phyloP scores from a whole-genome alignment of 2,329 filamentous ascomycete species.

The Graphiopsis chlorocephala region DNA sequence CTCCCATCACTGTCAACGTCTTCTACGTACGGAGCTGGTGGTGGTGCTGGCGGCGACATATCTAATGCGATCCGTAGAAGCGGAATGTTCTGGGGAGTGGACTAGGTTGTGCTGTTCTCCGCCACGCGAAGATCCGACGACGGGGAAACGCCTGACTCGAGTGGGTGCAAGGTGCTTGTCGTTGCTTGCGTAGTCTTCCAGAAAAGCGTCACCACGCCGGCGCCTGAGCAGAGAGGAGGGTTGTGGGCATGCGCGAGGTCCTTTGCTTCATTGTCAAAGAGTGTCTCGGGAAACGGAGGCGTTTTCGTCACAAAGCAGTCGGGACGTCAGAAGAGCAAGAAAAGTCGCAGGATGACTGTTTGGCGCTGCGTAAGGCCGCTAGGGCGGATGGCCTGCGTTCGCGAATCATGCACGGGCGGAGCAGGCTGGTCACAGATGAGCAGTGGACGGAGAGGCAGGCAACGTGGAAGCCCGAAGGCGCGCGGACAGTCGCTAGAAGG shows the following conservation, averaged over 20 bases:
- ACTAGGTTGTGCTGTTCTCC: neutral
- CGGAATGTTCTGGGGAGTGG: neutral
- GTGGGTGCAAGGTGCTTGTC: neutral
- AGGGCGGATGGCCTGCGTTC: slow-evolving; percentile 18
- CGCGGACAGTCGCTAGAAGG: neutral
- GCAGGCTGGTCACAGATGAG: slow-evolving; percentile 1
- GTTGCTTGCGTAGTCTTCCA: neutral
- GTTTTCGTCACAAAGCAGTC: slow-evolving; percentile 20
- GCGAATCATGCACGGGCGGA: slow-evolving; percentile 24
- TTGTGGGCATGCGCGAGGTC: slow-evolving; percentile 9
- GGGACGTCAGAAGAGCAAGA: slow-evolving; percentile 14
- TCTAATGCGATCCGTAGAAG: neutral
- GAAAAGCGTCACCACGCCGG: slow-evolving; percentile 8
- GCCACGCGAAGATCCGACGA: slow-evolving; percentile 12
- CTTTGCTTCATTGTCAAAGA: slow-evolving; percentile 24
- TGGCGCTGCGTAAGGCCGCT: slow-evolving; percentile 23
- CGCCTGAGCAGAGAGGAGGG: neutral
- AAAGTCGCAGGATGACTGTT: slow-evolving; percentile 27
- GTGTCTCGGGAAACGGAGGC: slow-evolving; percentile 23
- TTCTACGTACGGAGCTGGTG: slow-evolving; percentile 32
- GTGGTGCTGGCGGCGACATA: slow-evolving; percentile 14
- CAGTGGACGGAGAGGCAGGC: neutral
- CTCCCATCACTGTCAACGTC: slow-evolving; percentile 44
- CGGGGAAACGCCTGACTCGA: neutral
- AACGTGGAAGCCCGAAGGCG: slow-evolving; percentile 8